Percentiles rank a stretch among this genome's conserved stretches.
Conservation (phyloP, 1,284 basidiomycete genomes). For the Xerocomus amazonicus region DNA sequence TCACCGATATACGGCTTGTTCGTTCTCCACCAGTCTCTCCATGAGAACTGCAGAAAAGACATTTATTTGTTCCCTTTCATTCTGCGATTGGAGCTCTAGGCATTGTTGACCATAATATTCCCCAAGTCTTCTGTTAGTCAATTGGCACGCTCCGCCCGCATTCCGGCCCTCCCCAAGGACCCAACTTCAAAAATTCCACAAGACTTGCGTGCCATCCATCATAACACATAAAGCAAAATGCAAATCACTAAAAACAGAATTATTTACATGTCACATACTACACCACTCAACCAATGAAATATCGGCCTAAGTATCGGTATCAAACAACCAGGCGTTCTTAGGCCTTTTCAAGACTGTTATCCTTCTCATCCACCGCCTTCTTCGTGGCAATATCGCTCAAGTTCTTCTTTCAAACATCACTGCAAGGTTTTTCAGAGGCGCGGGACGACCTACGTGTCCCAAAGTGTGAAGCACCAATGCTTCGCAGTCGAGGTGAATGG, state of each 20-base stretch:
- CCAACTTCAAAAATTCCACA: too few species aligned
- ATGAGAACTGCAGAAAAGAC: too few species aligned
- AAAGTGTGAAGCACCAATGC: background rate
- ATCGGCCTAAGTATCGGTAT: background rate
- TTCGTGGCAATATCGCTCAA: constrained; percentile 41
- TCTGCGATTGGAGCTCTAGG: too few species aligned
- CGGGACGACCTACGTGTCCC: background rate
- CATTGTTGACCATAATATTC: too few species aligned
- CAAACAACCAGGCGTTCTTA: background rate
- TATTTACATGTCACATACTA: background rate
- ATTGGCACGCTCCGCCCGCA: too few species aligned
- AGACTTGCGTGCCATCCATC: too few species aligned
- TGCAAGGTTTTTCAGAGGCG: background rate
- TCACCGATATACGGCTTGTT: too few species aligned
- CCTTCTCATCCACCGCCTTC: constrained; percentile 13
- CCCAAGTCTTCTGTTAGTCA: too few species aligned
- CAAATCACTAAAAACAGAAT: background rate
- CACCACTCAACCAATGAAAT: background rate
- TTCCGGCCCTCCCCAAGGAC: too few species aligned
- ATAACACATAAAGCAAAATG: too few species aligned
- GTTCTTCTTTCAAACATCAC: constrained; percentile 37
- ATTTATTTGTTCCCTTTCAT: too few species aligned
- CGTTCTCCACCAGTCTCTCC: too few species aligned
- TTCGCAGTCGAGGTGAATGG: background rate
- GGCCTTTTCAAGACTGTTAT: constrained; percentile 11